Conservation (phyloP, 1,284 basidiomycete genomes). For the Clitocybe nebularis region DNA sequence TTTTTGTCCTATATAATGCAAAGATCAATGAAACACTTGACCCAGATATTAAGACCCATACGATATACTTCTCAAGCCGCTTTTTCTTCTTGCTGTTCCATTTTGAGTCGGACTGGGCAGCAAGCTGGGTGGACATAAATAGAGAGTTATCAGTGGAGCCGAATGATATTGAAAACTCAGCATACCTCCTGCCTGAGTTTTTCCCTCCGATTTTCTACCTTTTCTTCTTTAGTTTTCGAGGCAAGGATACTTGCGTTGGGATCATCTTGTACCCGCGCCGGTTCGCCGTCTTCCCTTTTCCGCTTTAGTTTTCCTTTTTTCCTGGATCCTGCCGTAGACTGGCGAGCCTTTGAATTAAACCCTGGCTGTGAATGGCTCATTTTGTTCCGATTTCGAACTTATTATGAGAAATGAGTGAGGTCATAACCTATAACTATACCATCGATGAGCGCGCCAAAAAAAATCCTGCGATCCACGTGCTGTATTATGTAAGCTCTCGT, state of each 20-base stretch:
- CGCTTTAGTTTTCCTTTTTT: slow-evolving; percentile 47
- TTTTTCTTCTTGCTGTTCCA: slow-evolving; percentile 79
- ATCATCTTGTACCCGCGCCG: slow-evolving; percentile 28
- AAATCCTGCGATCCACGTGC: too few species aligned
- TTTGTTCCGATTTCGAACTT: too few species aligned
- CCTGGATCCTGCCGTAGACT: slow-evolving; percentile 48
- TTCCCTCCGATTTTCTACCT: slow-evolving; percentile 56
- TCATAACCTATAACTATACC: too few species aligned
- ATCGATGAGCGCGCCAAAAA: too few species aligned
- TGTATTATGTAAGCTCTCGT: too few species aligned
- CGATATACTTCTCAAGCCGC: slow-evolving; percentile 81
- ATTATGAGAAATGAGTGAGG: too few species aligned
- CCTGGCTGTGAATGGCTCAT: slow-evolving; percentile 39
- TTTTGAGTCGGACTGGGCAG: slow-evolving; percentile 63
- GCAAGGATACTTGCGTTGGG: slow-evolving; percentile 58
- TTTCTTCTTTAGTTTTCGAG: slow-evolving; percentile 59
- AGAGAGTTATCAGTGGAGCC: not conserved
- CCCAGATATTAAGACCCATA: slow-evolving; percentile 27
- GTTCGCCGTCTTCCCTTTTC: slow-evolving; percentile 23
- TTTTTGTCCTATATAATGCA: slow-evolving; percentile 66
- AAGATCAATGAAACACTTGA: slow-evolving; percentile 1
- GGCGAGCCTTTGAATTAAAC: slow-evolving; percentile 62
- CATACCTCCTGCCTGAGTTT: slow-evolving; percentile 61
- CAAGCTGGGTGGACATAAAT: slow-evolving; percentile 34
- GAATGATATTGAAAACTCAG: slow-evolving; percentile 5